phyloP scores from a whole-genome alignment of 106 monocot species.

The Phalaenopsis aphrodite region DNA sequence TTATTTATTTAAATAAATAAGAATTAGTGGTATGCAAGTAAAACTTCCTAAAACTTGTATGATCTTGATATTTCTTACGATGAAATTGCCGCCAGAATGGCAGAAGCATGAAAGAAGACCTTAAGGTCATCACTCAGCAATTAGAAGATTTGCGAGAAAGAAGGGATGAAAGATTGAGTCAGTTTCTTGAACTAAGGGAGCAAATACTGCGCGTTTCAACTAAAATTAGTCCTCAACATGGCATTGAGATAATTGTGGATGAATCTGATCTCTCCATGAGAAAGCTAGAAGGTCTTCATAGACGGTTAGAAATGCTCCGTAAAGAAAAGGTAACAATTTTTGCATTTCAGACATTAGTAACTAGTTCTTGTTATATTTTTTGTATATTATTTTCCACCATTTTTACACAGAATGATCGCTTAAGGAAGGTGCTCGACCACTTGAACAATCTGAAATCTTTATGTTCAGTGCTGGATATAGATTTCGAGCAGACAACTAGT shows the following conservation, averaged over 20 bases:
- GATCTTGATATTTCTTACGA: background rate
- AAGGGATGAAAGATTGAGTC: slow-evolving; percentile 38
- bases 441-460: slow-evolving; percentile 36
- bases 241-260: slow-evolving; percentile 23
- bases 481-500: slow-evolving; percentile 36
- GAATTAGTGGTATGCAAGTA: no score
- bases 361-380: background rate
- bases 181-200: slow-evolving; percentile 44
- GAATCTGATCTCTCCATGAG: slow-evolving; percentile 49
- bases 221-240: slow-evolving; percentile 33
- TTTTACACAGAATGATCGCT: slow-evolving; percentile 27
- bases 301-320: slow-evolving; percentile 38
- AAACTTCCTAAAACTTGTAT: background rate
- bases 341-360: no score
- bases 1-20: no score
- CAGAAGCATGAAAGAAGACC: slow-evolving; percentile 53
- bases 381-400: slow-evolving; percentile 7
- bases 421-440: slow-evolving; percentile 38
- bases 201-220: slow-evolving; percentile 31
- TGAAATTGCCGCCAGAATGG: slow-evolving; percentile 20
- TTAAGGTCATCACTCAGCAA: slow-evolving; percentile 44
- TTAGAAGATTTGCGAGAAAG: slow-evolving; percentile 57
- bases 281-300: slow-evolving; percentile 50
- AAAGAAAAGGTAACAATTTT: slow-evolving; percentile 52
- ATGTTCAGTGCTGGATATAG: slow-evolving; percentile 47